Conservation (phyloP, 257 asterid species). For the Solanum tarijense region DNA sequence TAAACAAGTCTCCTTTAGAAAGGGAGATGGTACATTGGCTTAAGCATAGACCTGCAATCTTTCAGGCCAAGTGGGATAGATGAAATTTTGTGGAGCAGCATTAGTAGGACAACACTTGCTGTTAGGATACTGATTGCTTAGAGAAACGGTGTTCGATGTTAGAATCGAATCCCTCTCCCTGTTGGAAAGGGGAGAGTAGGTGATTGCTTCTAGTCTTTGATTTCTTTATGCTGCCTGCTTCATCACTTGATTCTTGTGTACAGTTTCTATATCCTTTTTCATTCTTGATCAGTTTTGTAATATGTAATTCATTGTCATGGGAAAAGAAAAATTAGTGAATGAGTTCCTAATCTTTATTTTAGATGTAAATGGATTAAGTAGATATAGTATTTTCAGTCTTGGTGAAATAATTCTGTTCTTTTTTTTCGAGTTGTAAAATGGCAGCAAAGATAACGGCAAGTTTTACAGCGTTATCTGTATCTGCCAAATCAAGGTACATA, state of each 20-base stretch:
- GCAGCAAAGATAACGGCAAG: background rate
- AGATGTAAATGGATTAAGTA: conserved; percentile 13
- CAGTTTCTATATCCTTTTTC: conserved; percentile 29
- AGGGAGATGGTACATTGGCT: conserved; percentile 87
- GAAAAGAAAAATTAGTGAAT: conserved; percentile 10
- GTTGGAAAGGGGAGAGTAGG: background rate
- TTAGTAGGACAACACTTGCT: conserved; percentile 12
- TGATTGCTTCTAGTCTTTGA: background rate
- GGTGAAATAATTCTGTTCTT: background rate
- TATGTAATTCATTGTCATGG: conserved; percentile 41
- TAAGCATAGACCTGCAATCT: conserved; percentile 63
- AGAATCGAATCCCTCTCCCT: background rate
- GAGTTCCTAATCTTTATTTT: conserved; percentile 3
- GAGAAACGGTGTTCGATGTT: background rate
- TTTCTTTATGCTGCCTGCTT: conserved; percentile 11
- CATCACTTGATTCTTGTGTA: conserved; percentile 57
- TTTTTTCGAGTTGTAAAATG: background rate
- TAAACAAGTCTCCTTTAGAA: conserved; percentile 46
- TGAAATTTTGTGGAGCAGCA: conserved; percentile 44
- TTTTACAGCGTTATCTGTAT: background rate
- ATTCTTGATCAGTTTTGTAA: conserved; percentile 30
- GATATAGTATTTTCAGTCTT: background rate
- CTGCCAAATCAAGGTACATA: background rate
- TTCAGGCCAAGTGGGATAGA: conserved; percentile 87
- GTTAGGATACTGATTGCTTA: conserved; percentile 2